Evolutionary conservation across 805 yeast species (phyloP).

Genomic region (Brettanomyces bruxellensis): DNA sequence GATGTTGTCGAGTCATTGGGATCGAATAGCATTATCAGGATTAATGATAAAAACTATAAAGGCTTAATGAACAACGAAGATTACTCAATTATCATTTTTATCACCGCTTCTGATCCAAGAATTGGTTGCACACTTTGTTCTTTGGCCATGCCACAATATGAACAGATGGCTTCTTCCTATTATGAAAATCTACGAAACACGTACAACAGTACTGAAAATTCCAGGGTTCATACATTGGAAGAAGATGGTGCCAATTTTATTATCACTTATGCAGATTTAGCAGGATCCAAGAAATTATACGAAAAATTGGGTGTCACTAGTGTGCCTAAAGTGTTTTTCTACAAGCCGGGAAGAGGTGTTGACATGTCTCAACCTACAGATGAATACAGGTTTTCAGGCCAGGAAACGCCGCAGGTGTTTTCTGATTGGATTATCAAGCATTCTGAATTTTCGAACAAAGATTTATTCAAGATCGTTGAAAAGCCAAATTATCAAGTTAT

Average conservation of each 20-base stretch:
- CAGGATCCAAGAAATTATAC: slow-evolving; percentile 44
- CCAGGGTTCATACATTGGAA: neutral
- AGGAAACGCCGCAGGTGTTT: slow-evolving; percentile 27
- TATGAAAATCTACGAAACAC: slow-evolving; percentile 36
- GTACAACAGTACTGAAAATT: slow-evolving; percentile 27
- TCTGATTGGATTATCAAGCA: slow-evolving; percentile 25
- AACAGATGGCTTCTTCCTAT: slow-evolving; percentile 54
- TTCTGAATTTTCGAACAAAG: slow-evolving; percentile 10
- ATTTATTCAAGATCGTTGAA: slow-evolving; percentile 27
- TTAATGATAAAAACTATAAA: slow-evolving; percentile 56
- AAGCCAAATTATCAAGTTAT: slow-evolving; percentile 32
- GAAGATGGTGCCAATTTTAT: slow-evolving; percentile 28
- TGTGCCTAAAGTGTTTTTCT: slow-evolving; percentile 64
- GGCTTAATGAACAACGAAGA: slow-evolving; percentile 53
- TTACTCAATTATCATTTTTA: slow-evolving; percentile 50
- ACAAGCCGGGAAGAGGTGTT: slow-evolving; percentile 19
- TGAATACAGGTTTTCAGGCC: slow-evolving; percentile 39
- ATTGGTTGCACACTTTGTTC: slow-evolving; percentile 73
- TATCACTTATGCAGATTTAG: slow-evolving; percentile 71
- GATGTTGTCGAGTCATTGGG: slow-evolving; percentile 8
- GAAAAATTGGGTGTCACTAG: slow-evolving; percentile 46
- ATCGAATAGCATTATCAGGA: slow-evolving; percentile 1
- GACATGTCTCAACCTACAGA: slow-evolving; percentile 14
- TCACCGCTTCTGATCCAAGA: slow-evolving; percentile 67
- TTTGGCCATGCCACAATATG: slow-evolving; percentile 58